A percentile compares a stretch with the other conserved stretches of the same genome.
phyloP scores from a whole-genome alignment of 2,329 filamentous ascomycete genomes.

The Calonectria montana region DNA sequence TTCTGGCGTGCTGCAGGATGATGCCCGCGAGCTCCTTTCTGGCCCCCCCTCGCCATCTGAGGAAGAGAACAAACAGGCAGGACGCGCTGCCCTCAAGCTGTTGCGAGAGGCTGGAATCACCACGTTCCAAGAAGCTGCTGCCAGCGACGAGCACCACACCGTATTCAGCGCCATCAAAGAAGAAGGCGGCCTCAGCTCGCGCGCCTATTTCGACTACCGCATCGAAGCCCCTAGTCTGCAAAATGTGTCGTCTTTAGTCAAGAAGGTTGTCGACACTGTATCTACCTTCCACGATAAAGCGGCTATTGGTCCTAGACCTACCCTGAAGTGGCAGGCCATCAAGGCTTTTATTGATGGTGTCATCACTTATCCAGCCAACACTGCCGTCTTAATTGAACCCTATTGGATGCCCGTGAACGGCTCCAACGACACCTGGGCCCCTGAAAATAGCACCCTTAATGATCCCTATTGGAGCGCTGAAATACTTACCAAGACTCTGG shows the following conservation, averaged over 20 bases:
- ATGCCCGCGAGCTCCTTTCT: constrained; percentile 31
- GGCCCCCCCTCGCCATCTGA: constrained; percentile 33
- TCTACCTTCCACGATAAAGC: constrained; percentile 26
- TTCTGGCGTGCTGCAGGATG: constrained; percentile 39
- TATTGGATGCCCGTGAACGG: constrained; percentile 37
- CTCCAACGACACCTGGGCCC: constrained; percentile 33
- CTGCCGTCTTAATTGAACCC: constrained; percentile 41
- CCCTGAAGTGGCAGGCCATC: constrained; percentile 43
- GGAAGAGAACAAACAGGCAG: constrained; percentile 34
- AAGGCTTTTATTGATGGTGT: constrained; percentile 44
- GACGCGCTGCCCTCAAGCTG: constrained; percentile 40
- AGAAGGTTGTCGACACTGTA: constrained; percentile 23
- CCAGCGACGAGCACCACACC: constrained; percentile 17
- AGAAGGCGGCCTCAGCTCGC: constrained; percentile 32
- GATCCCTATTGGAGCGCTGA: constrained; percentile 40
- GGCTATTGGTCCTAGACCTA: constrained; percentile 29
- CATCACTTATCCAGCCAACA: constrained; percentile 43
- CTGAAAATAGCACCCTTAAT: constrained; percentile 38
- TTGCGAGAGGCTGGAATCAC: constrained; percentile 42
- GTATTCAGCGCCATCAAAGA: constrained; percentile 37
- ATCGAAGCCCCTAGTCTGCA: constrained; percentile 37
- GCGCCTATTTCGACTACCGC: constrained; percentile 43
- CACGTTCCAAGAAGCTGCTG: constrained; percentile 42
- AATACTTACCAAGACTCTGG: constrained; percentile 38
- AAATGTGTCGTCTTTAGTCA: constrained; percentile 24